A percentile compares a stretch with the other conserved stretches of the same genome.
phyloP scores from a whole-genome alignment of 2,329 filamentous ascomycete species.

The Cryoendolithus antarcticus region DNA sequence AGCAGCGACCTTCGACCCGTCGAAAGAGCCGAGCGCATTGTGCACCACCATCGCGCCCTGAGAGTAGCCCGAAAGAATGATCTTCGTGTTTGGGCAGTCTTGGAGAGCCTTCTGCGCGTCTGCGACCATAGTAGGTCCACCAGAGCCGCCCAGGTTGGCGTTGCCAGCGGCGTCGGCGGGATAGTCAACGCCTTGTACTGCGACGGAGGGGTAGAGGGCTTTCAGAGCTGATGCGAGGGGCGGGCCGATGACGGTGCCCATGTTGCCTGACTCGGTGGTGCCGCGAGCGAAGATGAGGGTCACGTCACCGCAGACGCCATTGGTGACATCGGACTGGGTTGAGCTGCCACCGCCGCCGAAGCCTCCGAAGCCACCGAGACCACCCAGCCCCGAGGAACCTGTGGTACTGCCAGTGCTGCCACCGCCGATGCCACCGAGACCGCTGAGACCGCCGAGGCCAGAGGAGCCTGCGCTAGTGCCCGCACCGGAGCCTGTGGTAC shows the following conservation, averaged over 20 bases:
- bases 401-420: too few relatives aligned
- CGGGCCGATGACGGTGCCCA: conserved; percentile 39
- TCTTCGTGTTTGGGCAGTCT: conserved; percentile 10
- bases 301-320: conserved; percentile 29
- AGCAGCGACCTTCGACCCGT: conserved; percentile 15
- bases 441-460: too few relatives aligned
- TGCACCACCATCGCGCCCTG: conserved; percentile 8
- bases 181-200: conserved; percentile 16
- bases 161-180: conserved; percentile 14
- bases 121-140: conserved; percentile 7
- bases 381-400: too few relatives aligned
- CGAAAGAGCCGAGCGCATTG: conserved; percentile 4
- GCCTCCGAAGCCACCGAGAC: too few relatives aligned
- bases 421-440: too few relatives aligned
- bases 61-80: conserved; percentile 10
- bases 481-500: too few relatives aligned
- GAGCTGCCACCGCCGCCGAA: too few relatives aligned
- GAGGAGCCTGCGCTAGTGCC: too few relatives aligned
- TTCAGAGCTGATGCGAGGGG: conserved; percentile 36
- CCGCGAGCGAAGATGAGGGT: conserved; percentile 49
- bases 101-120: conserved; percentile 7
- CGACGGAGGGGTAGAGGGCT: conserved; percentile 1
- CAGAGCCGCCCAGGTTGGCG: conserved; percentile 12
- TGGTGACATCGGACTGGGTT: neutral
- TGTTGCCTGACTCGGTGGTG: conserved; percentile 41